Base-by-base conservation (phyloP, 2,329 filamentous ascomycete genomes). In the Cytospora piceae region DNA sequence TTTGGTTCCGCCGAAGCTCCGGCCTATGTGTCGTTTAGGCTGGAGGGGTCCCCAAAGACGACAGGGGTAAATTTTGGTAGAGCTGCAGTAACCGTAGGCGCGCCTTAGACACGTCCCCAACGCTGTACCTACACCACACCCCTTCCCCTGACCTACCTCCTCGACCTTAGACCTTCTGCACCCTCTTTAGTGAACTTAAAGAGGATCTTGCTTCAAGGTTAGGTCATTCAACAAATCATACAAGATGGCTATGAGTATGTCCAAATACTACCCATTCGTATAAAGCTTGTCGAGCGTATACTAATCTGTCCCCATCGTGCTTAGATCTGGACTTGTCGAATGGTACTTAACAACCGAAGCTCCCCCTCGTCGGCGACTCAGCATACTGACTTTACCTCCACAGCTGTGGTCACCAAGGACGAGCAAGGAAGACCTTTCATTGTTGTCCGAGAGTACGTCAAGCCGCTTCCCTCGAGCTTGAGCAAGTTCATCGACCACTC, bases 371-470 rank as follows among this genome's bases (percentile, higher is more conserved):
- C 51, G n/a, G n/a, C n/a, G 31, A 12, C 15, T 20, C 31, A 34
- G 62, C 54, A 51, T 61, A 72, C 70, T 69, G 59, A 70, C 66
- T 54, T 61, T 62, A 32, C 67, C 15, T 20, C 51, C 70, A 70
- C 66, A 90, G 87, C 87, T 76, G 77, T 84, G 77, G 81, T 99
- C 79, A 88, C 97, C 84, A 97, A 97, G 84, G 95, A 99, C 85
- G 95, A 99, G 82, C 90, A 95, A 79, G 95, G 95, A 69, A 88
- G 95, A 76, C 95, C 95, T 49, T 99, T 99, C 80, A 99, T 99
- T 77, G 90, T 99, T 70, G 95, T 99, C 73, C 87, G 95, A 89
- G 95, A 99, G 93, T 96, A 86, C 73, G 91, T 86, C 67, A 59
- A 4, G 24, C 31, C 37, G 24, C 59, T 37, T 51, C 54, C 49